Evolutionary conservation across 768 basidiomycete genomes (phyloP).

Genomic region (Tylopilus intermedius): DNA sequence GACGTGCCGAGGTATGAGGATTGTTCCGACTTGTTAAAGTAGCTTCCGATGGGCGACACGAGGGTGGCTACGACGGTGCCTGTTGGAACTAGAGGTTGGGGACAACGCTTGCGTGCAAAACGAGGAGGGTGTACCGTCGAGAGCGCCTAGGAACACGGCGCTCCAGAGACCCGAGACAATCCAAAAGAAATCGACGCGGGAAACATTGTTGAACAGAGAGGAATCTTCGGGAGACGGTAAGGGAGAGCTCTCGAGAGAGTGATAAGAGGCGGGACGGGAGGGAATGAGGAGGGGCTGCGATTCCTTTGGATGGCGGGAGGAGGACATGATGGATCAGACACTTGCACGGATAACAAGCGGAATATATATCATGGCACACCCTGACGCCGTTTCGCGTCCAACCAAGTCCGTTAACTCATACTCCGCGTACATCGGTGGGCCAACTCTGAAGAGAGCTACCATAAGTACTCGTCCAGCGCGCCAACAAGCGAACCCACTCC

Average conservation of each 20-base stretch:
- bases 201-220: constrained; percentile 41
- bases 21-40: constrained; percentile 74
- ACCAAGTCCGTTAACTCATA: constrained; percentile 23
- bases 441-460: background rate
- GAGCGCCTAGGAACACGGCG: constrained; percentile 76
- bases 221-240: constrained; percentile 23
- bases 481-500: background rate
- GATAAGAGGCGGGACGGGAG: constrained; percentile 35
- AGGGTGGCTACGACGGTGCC: constrained; percentile 87
- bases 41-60: constrained; percentile 77
- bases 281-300: constrained; percentile 53
- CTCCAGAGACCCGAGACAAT: constrained; percentile 77
- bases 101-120: background rate
- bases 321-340: constrained; percentile 28
- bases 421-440: constrained; percentile 28
- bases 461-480: background rate
- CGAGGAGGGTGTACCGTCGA: constrained; percentile 59
- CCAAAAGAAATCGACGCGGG: constrained; percentile 57
- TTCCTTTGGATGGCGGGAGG: constrained; percentile 36
- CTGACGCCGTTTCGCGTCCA: constrained; percentile 18
- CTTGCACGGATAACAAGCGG: background rate
- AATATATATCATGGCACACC: constrained; percentile 23
- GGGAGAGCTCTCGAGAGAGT: constrained; percentile 31
- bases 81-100: constrained; percentile 8
- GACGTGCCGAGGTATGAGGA: constrained; percentile 86